These are phyloP conservation scores for Toxoplasma gondii DNA, from an alignment of 169 alveolate genomes.

Conservation along the genomic window DNA sequence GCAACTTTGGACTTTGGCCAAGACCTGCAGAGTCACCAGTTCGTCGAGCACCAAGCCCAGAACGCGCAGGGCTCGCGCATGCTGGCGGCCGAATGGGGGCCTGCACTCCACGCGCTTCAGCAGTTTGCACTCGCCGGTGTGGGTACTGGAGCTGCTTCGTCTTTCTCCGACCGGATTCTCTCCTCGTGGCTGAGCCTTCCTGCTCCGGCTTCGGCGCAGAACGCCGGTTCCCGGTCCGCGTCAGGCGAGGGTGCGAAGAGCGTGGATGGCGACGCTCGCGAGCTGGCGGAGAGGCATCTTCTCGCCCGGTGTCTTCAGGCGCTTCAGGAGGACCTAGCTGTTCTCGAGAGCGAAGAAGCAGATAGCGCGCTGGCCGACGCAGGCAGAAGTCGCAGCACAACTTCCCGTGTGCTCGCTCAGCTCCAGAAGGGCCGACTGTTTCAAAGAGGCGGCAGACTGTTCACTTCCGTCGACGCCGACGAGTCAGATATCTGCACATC, in stretches of 20 bases:
- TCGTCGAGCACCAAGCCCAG: neutral
- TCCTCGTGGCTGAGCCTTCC: neutral
- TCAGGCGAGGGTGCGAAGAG: neutral
- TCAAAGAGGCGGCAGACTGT: neutral
- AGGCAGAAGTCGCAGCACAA: neutral
- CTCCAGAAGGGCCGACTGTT: slow-evolving; percentile 5
- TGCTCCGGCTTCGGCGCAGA: neutral
- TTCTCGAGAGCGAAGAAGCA: neutral
- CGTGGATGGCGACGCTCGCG: neutral
- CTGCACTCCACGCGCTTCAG: slow-evolving; percentile 10
- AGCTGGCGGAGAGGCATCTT: neutral
- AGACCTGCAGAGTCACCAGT: neutral
- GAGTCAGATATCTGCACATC: neutral
- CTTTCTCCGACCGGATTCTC: neutral
- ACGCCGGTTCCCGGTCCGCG: neutral
- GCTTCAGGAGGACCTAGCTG: neutral
- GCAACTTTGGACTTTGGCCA: neutral
- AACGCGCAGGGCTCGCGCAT: slow-evolving; percentile 3
- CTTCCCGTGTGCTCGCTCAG: slow-evolving; percentile 2
- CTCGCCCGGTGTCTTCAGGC: neutral
- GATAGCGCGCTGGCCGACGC: neutral
- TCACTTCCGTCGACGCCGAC: slow-evolving; percentile 10
- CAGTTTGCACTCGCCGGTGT: neutral
- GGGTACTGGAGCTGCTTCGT: neutral
- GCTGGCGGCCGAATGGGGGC: slow-evolving; percentile 17